Conservation (phyloP, 441 rosid species). For the Erodium texanum region DNA sequence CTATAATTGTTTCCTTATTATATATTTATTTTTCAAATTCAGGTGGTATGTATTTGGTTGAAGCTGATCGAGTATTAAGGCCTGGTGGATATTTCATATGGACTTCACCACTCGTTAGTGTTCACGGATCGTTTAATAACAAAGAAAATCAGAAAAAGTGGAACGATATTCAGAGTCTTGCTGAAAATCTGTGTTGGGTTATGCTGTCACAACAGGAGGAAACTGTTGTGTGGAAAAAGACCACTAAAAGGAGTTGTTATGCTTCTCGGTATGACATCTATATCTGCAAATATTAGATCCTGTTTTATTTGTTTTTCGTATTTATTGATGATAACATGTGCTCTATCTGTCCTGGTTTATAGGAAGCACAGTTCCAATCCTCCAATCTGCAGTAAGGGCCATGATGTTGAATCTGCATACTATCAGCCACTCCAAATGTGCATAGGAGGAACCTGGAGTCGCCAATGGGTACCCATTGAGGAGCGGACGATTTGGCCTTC, state of each 20-base stretch:
- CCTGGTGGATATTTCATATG: slow-evolving; percentile 94
- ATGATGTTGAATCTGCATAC: slow-evolving; percentile 83
- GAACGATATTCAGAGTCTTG: slow-evolving; percentile 61
- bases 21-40: slow-evolving; percentile 16
- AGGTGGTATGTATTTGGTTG: slow-evolving; percentile 76
- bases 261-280: slow-evolving; percentile 50
- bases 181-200: slow-evolving; percentile 81
- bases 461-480: slow-evolving; percentile 79
- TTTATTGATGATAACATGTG: not conserved
- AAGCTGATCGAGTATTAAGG: slow-evolving; percentile 70
- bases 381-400: slow-evolving; percentile 62
- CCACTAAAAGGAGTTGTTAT: slow-evolving; percentile 66
- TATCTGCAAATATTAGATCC: not conserved
- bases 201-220: slow-evolving; percentile 85
- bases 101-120: slow-evolving; percentile 73
- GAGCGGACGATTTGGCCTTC: slow-evolving; percentile 70
- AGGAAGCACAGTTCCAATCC: slow-evolving; percentile 79
- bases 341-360: not conserved
- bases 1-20: too few relatives aligned
- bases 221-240: slow-evolving; percentile 94
- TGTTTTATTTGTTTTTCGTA: not conserved
- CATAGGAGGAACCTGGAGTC: slow-evolving; percentile 74
- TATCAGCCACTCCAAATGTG: slow-evolving; percentile 85
- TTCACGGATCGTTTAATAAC: slow-evolving; percentile 37
- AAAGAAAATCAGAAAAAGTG: slow-evolving; percentile 59